phyloP scores from a whole-genome alignment of 2,329 filamentous ascomycete species.

The Colletotrichum tofieldiae region DNA sequence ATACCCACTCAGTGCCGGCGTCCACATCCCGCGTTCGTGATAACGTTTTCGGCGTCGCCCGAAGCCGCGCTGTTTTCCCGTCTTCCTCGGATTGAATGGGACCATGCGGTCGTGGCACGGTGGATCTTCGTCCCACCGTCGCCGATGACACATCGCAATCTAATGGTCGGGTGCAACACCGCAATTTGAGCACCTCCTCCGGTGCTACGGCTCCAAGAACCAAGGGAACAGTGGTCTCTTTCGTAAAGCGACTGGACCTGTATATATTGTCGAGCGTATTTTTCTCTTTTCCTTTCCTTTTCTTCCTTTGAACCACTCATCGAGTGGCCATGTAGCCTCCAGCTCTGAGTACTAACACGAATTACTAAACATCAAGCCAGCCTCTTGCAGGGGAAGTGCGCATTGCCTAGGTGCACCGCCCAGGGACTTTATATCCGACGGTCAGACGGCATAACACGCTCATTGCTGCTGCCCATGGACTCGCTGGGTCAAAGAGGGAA shows the following conservation, averaged over 20 bases:
- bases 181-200: background rate
- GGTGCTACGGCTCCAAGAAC: too few species aligned
- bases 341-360: background rate
- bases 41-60: background rate
- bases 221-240: background rate
- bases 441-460: too few species aligned
- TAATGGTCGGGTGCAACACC: background rate
- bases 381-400: too few species aligned
- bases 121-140: too few species aligned
- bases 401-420: background rate
- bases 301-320: background rate
- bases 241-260: background rate
- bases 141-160: background rate
- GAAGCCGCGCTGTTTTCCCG: background rate
- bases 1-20: constrained; percentile 22
- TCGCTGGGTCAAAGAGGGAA: too few species aligned
- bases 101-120: too few species aligned
- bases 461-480: too few species aligned
- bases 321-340: background rate
- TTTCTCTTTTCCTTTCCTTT: too few species aligned
- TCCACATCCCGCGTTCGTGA: constrained; percentile 13
- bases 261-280: background rate
- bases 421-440: background rate
- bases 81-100: background rate
- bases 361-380: too few species aligned